phyloP scores from a whole-genome alignment of 2,329 filamentous ascomycete genomes.

The Tolypocladium ophioglossoides region DNA sequence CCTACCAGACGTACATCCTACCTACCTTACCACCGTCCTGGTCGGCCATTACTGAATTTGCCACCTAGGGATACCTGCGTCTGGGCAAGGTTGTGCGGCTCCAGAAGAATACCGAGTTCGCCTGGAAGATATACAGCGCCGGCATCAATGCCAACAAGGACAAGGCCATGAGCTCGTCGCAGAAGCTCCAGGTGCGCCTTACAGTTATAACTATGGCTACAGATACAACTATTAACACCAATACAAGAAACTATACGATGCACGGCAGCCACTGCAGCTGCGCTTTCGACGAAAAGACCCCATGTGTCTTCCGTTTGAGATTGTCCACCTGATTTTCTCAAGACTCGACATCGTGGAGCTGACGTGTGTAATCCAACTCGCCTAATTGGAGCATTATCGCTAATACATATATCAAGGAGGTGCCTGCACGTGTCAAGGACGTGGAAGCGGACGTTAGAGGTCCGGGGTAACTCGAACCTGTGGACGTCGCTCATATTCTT shows the following conservation, averaged over 20 bases:
- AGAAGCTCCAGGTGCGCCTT: slow-evolving; percentile 21
- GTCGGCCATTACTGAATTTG: slow-evolving; percentile 1
- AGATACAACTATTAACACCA: background rate
- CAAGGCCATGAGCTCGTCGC: slow-evolving; percentile 14
- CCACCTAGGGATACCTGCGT: slow-evolving; percentile 28
- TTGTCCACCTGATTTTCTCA: slow-evolving; percentile 24
- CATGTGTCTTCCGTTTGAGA: slow-evolving; percentile 22
- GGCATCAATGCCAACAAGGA: slow-evolving; percentile 23
- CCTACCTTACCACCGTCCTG: background rate
- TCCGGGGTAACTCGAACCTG: slow-evolving; percentile 15
- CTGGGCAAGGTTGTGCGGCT: slow-evolving; percentile 28
- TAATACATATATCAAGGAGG: slow-evolving; percentile 8
- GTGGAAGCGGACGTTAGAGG: slow-evolving; percentile 19
- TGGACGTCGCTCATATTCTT: slow-evolving; percentile 22
- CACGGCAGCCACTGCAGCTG: slow-evolving; percentile 22
- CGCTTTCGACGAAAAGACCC: slow-evolving; percentile 24
- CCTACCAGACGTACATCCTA: slow-evolving; percentile 23
- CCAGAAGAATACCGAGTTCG: slow-evolving; percentile 25
- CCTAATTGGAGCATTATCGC: background rate
- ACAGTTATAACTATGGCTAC: background rate
- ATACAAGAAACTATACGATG: slow-evolving; percentile 21
- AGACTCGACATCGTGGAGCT: slow-evolving; percentile 21
- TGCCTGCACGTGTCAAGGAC: slow-evolving; percentile 22
- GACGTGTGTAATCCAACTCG: slow-evolving; percentile 11
- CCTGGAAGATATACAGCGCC: slow-evolving; percentile 28